These are phyloP conservation scores for Helianthus annuus DNA, from an alignment of 129 eudicot genomes.

Conservation along the genomic window DNA sequence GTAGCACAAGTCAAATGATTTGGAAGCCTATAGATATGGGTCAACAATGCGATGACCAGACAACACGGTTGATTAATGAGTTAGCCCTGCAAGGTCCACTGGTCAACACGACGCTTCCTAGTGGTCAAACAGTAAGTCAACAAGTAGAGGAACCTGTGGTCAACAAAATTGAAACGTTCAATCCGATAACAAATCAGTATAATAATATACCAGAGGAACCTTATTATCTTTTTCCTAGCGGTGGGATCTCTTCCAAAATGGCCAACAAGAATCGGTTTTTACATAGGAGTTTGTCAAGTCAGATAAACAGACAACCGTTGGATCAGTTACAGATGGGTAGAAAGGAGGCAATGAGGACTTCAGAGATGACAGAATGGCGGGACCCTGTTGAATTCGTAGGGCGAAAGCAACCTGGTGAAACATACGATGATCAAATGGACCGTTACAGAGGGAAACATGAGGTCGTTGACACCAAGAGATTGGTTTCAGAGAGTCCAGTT, in stretches of 20 bases:
- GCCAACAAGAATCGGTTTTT: background rate
- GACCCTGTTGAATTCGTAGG: conserved; percentile 22
- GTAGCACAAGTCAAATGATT: conserved; percentile 17
- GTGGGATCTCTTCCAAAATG: conserved; percentile 19
- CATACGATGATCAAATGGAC: conserved; percentile 14
- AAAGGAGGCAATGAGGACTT: conserved; percentile 18
- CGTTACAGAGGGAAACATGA: conserved; percentile 24
- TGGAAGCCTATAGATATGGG: conserved; percentile 21
- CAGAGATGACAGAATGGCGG: conserved; percentile 18
- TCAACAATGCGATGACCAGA: conserved; percentile 19
- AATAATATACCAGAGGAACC: conserved; percentile 21
- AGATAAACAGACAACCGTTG: background rate
- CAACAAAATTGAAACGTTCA: conserved; percentile 12
- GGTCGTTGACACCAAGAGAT: conserved; percentile 14
- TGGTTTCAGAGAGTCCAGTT: conserved; percentile 39
- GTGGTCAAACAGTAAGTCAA: conserved; percentile 23
- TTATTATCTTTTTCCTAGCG: conserved; percentile 6
- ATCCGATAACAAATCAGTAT: conserved; percentile 5
- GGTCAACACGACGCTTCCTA: conserved; percentile 1
- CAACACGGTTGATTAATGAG: conserved; percentile 15
- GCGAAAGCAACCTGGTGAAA: conserved; percentile 20
- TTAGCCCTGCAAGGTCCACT: conserved; percentile 27
- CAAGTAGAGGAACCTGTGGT: conserved; percentile 7
- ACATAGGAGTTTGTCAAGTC: conserved; percentile 26
- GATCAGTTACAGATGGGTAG: conserved; percentile 16